Evolutionary conservation across 164 flowering plant genomes (phyloP).

Genomic region (Annona squamosa): DNA sequence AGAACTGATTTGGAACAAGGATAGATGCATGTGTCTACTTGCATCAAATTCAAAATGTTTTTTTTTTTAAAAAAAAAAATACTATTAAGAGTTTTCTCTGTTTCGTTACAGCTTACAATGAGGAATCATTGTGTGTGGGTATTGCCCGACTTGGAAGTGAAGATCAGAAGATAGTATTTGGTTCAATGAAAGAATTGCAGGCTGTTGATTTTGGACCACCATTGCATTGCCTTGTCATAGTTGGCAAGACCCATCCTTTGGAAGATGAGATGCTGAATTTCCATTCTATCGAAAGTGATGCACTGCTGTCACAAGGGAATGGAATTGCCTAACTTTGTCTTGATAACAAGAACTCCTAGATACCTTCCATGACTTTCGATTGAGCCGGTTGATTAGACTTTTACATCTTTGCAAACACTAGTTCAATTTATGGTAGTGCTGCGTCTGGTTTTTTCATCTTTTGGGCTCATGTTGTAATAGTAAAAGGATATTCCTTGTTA

Average conservation of each 20-base stretch:
- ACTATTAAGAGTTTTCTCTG: too few species aligned
- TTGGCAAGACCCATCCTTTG: constrained; percentile 73
- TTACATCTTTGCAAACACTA: too few species aligned
- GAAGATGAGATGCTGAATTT: constrained; percentile 84
- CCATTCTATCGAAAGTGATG: constrained; percentile 26
- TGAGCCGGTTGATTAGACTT: too few species aligned
- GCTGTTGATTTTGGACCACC: constrained; percentile 81
- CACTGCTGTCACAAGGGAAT: constrained; percentile 1
- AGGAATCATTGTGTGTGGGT: constrained; percentile 75
- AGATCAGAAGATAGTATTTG: constrained; percentile 70
- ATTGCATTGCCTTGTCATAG: constrained; percentile 85
- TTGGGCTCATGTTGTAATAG: too few species aligned
- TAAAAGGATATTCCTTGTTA: too few species aligned
- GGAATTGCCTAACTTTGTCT: not conserved
- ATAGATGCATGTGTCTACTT: too few species aligned
- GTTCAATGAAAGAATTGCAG: constrained; percentile 62
- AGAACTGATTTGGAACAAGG: too few species aligned
- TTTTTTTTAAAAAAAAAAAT: too few species aligned
- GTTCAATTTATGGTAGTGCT: too few species aligned
- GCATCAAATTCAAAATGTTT: too few species aligned
- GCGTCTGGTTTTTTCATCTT: too few species aligned
- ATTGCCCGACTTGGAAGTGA: constrained; percentile 86
- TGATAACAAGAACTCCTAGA: not conserved
- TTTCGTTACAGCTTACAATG: constrained; percentile 48
- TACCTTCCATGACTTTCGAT: too few species aligned